A percentile compares a stretch with the other conserved stretches of the same genome.
These are phyloP conservation scores for Phytophthora podocarpi DNA, from an alignment of 352 stramenopile species.

Conservation along the genomic window DNA sequence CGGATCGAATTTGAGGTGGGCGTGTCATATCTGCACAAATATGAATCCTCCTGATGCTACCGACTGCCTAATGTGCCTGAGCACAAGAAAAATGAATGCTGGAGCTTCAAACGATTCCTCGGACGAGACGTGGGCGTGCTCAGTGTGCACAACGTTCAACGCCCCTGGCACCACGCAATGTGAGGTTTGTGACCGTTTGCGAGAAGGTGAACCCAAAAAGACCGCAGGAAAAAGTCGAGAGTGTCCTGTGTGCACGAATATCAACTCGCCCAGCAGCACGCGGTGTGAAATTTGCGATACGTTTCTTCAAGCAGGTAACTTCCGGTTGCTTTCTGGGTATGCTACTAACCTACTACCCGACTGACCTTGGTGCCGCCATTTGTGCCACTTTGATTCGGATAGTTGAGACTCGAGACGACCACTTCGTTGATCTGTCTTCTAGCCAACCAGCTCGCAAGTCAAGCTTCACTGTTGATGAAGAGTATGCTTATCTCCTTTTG, in stretches of 20 bases:
- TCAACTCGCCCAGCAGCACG: constrained; percentile 40
- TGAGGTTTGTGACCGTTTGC: constrained; percentile 27
- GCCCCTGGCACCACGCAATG: constrained; percentile 15
- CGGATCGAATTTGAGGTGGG: constrained; percentile 23
- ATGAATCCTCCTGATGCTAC: constrained; percentile 23
- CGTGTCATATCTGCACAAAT: constrained; percentile 36
- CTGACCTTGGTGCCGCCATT: background rate
- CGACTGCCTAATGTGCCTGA: constrained; percentile 30
- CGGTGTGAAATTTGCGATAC: constrained; percentile 67
- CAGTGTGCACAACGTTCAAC: constrained; percentile 30
- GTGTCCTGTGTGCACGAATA: constrained; percentile 65
- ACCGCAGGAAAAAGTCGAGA: constrained; percentile 23
- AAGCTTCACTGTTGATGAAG: constrained; percentile 17
- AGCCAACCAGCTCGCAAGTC: constrained; percentile 23
- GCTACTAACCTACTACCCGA: background rate
- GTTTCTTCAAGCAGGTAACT: constrained; percentile 19
- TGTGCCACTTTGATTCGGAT: background rate
- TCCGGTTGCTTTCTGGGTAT: background rate
- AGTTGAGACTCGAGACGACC: constrained; percentile 17
- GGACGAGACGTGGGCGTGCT: constrained; percentile 26
- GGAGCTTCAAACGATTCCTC: background rate
- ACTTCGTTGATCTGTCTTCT: constrained; percentile 45
- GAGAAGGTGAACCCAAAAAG: constrained; percentile 4
- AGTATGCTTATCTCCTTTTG: constrained; percentile 4
- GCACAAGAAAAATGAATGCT: background rate